phyloP scores from a whole-genome alignment of 2,329 filamentous ascomycete species.

The Nectriaceae sp. region DNA sequence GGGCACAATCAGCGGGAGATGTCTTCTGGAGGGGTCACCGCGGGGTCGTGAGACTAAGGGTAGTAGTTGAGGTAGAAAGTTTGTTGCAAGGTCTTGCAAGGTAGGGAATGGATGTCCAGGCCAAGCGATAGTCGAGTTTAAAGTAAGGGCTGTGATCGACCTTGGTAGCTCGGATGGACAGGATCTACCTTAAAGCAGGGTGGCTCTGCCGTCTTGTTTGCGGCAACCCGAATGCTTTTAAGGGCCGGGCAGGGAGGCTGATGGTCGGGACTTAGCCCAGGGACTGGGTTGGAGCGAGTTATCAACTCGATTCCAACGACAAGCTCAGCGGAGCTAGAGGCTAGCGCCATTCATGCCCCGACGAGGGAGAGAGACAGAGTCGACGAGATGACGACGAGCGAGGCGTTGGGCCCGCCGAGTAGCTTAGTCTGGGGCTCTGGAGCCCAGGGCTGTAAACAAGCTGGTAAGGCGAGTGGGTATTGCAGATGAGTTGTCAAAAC shows the following conservation, averaged over 20 bases:
- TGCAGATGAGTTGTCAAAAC: constrained; percentile 39
- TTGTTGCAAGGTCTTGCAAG: too few species aligned
- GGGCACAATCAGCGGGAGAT: constrained; percentile 11
- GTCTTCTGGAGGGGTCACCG: constrained; percentile 27
- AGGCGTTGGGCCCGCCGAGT: constrained; percentile 28
- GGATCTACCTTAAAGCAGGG: constrained; percentile 20
- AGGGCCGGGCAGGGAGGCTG: constrained; percentile 32
- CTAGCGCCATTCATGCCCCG: constrained; percentile 32
- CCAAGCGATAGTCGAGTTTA: constrained; percentile 27
- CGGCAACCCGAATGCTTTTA: constrained; percentile 25
- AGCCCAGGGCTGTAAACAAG: constrained; percentile 19
- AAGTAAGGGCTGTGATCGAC: constrained; percentile 16
- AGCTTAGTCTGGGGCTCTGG: constrained; percentile 31
- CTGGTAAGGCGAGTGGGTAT: constrained; percentile 30
- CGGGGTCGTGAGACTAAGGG: constrained; percentile 26
- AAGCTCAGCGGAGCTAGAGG: constrained; percentile 29
- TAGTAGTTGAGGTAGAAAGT: neutral
- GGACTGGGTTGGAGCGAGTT: constrained; percentile 31
- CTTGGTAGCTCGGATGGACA: neutral
- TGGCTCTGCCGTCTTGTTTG: constrained; percentile 30
- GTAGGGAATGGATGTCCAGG: constrained; percentile 28
- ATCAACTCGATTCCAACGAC: constrained; percentile 31
- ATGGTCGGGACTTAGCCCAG: constrained; percentile 32
- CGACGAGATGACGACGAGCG: constrained; percentile 31
- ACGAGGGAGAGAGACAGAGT: constrained; percentile 26